Evolutionary conservation across 2,329 filamentous ascomycete species (phyloP).

Genomic region (Cryphonectria carpinicola): DNA sequence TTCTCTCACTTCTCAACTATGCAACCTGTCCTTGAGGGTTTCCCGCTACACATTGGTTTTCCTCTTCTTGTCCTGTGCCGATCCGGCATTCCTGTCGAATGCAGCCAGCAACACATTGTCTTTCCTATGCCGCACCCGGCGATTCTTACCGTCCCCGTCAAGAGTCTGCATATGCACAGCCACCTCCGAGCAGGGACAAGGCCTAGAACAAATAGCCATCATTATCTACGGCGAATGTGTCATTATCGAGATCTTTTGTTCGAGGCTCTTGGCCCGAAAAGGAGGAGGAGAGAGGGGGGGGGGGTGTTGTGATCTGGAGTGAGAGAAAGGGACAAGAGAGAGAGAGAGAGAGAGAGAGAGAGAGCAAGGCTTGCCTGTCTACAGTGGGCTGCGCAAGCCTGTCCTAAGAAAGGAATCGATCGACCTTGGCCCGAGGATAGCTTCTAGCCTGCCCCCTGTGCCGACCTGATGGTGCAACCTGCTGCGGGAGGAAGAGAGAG

Average conservation of each 20-base stretch:
- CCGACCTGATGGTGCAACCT: not conserved
- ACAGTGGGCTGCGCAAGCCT: not conserved
- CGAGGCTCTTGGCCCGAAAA: not conserved
- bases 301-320: too few species aligned
- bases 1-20: not conserved
- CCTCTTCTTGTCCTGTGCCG: not conserved
- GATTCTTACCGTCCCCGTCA: not conserved
- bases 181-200: not conserved
- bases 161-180: not conserved
- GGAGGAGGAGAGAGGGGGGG: too few species aligned
- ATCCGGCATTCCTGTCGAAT: not conserved
- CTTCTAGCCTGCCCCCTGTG: not conserved
- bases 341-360: not conserved
- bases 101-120: not conserved
- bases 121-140: not conserved
- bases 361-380: not conserved
- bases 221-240: not conserved
- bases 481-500: not conserved
- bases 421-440: not conserved
- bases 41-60: not conserved
- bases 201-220: not conserved
- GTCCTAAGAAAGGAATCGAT: not conserved
- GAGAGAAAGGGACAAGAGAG: too few species aligned
- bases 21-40: not conserved
- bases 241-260: not conserved